Conservation (phyloP, 1,139 yeast species). For the Lodderomyces metapsilosis region DNA sequence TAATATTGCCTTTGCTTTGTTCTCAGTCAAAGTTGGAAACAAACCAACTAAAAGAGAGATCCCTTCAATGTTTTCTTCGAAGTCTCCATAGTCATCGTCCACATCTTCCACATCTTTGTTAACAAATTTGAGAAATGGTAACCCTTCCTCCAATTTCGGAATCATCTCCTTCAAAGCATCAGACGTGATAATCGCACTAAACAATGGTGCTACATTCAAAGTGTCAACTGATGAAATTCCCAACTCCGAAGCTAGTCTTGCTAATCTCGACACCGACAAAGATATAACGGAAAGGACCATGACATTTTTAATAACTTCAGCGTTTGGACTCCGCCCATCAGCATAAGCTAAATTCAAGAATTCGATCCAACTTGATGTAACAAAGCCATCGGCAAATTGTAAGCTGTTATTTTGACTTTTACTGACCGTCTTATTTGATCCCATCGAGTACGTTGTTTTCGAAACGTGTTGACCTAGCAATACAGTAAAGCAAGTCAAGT, state of each 20-base stretch:
- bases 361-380: constrained; percentile 56
- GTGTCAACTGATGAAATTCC: constrained; percentile 42
- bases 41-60: constrained; percentile 49
- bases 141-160: constrained; percentile 49
- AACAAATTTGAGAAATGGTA: constrained; percentile 37
- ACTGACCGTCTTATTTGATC: constrained; percentile 15
- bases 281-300: constrained; percentile 54
- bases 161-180: constrained; percentile 40
- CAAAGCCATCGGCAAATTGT: constrained; percentile 51
- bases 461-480: constrained; percentile 42
- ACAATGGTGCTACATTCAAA: constrained; percentile 49
- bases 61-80: constrained; percentile 32
- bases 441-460: constrained; percentile 14
- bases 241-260: constrained; percentile 38
- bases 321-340: constrained; percentile 54
- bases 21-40: constrained; percentile 53
- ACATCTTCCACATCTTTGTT: constrained; percentile 10
- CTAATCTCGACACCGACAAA: constrained; percentile 43
- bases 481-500: constrained; percentile 42
- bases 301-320: constrained; percentile 44
- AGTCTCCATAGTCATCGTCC: constrained; percentile 23
- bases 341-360: constrained; percentile 54
- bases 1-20: constrained; percentile 48
- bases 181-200: constrained; percentile 52
- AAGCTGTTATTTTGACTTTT: constrained; percentile 13